Evolutionary conservation across 768 basidiomycete species (phyloP), one percentile per base, ranked within the genome.

Genomic region (Lentinula sp.): DNA sequence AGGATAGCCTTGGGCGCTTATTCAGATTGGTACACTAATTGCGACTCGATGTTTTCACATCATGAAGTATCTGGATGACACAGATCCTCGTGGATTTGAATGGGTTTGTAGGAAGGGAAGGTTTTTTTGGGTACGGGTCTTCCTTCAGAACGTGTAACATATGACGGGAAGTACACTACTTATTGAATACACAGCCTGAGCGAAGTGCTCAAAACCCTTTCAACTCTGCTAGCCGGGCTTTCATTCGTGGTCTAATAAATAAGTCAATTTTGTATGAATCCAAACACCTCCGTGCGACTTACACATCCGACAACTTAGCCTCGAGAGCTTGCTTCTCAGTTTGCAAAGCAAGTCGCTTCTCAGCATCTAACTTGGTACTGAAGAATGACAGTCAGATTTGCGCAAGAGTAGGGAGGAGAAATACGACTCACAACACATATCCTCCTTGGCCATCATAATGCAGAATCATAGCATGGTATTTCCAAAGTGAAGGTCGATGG

Each of bases 381-480:
- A 28, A n/a, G 21, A 10, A 28, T 16, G 15, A n/a, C 4, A 9
- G 15, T 49, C n/a, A 18, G 16, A 4, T 8, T 23, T 42, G 50
- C 45, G 55, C 21, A 39, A 53, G 9, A 53, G 31, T 40, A 18
- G 11, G 11, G 34, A 34, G 35, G 53, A 13, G 28, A 53, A 56
- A 54, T 51, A 15, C 7, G 82, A 43, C 92, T 63, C 67, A 94
- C 93, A 98, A 99, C 18, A 95, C 84, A 74, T 98, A 98, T 63
- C 92, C 92, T 37, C 96, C 96, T 72, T 92, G 88, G 6, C 96
- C 96, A 67, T 98, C 93, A 69, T 92, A 94, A 69, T 95, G 91
- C 64, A 96, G 74, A 60, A 96, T 93, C 69, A 88, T 85, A 7
- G 87, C 82, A 69, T 96, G 94, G 69, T 95, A 93, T 70, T 89